These are phyloP conservation scores for Phytophthora melonis DNA, from an alignment of 352 stramenopile genomes.

Conservation along the genomic window DNA sequence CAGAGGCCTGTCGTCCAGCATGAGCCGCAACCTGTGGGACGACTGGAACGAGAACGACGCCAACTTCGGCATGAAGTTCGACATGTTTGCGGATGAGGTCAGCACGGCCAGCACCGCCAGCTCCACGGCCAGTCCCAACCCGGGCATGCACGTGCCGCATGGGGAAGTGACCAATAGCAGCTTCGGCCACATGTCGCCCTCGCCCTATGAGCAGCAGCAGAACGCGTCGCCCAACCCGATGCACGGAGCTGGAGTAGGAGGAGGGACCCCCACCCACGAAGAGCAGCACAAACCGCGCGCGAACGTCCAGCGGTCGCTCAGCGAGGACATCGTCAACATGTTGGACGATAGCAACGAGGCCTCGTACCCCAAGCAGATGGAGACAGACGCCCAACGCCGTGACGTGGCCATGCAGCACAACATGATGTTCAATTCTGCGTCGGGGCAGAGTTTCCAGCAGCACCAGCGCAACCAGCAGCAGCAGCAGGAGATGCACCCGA, in stretches of 20 bases:
- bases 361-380: constrained; percentile 43
- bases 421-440: constrained; percentile 26
- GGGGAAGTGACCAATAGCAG: neutral
- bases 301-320: constrained; percentile 66
- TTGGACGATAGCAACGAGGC: constrained; percentile 63
- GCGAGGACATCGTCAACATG: constrained; percentile 84
- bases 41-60: constrained; percentile 88
- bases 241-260: neutral
- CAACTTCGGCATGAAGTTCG: constrained; percentile 75
- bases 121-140: constrained; percentile 36
- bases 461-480: constrained; percentile 25
- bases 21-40: constrained; percentile 89
- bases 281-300: constrained; percentile 41
- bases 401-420: constrained; percentile 38
- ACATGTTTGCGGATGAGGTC: constrained; percentile 68
- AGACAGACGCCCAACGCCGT: constrained; percentile 20
- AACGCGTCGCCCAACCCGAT: constrained; percentile 21
- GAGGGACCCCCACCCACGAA: constrained; percentile 16
- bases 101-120: constrained; percentile 41
- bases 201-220: constrained; percentile 37
- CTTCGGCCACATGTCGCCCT: neutral
- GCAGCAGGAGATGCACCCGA: constrained; percentile 26
- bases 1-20: constrained; percentile 80
- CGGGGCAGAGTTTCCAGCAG: constrained; percentile 24
- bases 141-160: constrained; percentile 27